A percentile compares a stretch with the other conserved stretches of the same genome.
phyloP scores from a whole-genome alignment of 2,329 filamentous ascomycete species.

The Alternaria ventricosa region DNA sequence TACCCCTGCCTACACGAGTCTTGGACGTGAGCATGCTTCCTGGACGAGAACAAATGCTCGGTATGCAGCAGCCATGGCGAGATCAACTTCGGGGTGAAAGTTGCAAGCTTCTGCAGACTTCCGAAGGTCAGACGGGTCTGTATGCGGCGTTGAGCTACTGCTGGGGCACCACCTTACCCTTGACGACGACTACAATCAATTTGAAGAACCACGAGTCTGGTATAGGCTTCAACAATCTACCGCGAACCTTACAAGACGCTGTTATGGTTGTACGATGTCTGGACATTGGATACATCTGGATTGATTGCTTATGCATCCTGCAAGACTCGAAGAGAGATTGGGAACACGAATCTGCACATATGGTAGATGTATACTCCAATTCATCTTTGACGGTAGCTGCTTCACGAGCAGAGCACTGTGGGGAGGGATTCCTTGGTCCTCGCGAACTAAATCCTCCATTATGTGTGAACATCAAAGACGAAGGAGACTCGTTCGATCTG shows the following conservation, averaged over 20 bases:
- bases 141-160: neutral
- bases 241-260: neutral
- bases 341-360: neutral
- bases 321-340: neutral
- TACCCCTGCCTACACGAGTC: neutral
- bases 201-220: accelerated
- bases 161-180: neutral
- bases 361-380: neutral
- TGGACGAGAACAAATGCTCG: neutral
- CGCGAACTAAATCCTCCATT: too few relatives aligned
- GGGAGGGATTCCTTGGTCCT: neutral
- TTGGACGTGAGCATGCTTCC: neutral
- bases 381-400: neutral
- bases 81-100: accelerated
- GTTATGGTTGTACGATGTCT: neutral
- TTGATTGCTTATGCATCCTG: neutral
- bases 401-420: neutral
- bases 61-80: accelerated
- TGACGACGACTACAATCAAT: accelerated
- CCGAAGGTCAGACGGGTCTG: neutral
- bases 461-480: too few relatives aligned
- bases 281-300: neutral
- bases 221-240: accelerated
- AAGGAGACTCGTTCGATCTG: too few relatives aligned
- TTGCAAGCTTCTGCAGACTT: neutral